These are phyloP conservation scores for Nicotiana tomentosiformis DNA, from an alignment of 257 asterid species.

Conservation along the genomic window DNA sequence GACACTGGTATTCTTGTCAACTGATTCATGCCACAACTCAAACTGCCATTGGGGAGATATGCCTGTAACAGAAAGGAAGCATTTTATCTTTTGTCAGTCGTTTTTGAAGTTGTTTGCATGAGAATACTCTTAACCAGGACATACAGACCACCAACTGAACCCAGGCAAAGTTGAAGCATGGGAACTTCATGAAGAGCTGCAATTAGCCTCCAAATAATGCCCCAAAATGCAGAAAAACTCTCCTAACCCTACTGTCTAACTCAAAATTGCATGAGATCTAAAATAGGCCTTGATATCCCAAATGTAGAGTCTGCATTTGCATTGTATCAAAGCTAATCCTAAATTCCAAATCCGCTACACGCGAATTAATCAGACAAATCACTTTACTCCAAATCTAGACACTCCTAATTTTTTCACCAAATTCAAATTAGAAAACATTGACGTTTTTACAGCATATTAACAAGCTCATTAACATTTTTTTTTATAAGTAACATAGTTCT, in stretches of 20 bases:
- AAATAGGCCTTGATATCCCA: not conserved
- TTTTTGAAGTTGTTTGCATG: no score
- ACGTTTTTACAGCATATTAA: not conserved
- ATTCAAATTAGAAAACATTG: not conserved
- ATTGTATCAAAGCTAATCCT: not conserved
- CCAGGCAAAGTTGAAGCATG: not conserved
- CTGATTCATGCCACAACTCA: constrained; percentile 4
- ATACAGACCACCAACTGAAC: no score
- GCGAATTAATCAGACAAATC: not conserved
- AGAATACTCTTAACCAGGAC: no score
- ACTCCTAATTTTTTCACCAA: not conserved
- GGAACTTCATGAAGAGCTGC: not conserved
- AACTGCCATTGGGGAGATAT: constrained; percentile 7
- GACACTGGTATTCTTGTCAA: constrained; percentile 18
- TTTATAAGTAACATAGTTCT: not conserved
- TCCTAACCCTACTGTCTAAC: not conserved
- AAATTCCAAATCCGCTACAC: not conserved
- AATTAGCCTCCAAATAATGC: not conserved
- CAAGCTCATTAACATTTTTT: not conserved
- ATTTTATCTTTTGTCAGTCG: no score
- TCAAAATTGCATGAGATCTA: not conserved
- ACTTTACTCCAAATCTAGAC: not conserved
- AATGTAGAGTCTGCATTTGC: not conserved
- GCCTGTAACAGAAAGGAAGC: constrained; percentile 26
- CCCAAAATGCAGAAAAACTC: not conserved